Base-by-base conservation (phyloP, 83 land plant genomes). In the Diphasiastrum complanatum region DNA sequence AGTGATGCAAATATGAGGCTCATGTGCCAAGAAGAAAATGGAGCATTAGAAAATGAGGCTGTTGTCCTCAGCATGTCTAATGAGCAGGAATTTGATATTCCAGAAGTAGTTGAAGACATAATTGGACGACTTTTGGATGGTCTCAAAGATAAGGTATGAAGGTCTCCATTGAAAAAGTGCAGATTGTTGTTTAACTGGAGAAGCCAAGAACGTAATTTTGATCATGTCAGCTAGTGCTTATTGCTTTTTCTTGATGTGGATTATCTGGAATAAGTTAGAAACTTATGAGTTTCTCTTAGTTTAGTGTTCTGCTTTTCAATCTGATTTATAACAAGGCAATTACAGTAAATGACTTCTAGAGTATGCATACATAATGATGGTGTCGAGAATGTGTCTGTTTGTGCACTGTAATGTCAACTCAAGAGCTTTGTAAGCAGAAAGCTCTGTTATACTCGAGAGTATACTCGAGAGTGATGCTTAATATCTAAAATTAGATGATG, bases 11-110 rank as follows among this genome's bases (percentile, higher is more conserved):
- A 36, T 40, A 52, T 54, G 45, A 24, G 23, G 14, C 33, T 28
- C 48, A 55, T 20, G 33, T 38, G 45, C 29, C 10, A 29, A 35
- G 46, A 53, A 40, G 33, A 47, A 43, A 22, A 34, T 11, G 72
- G 59, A 30, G 26, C n/a, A n/a, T n/a, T n/a, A 18, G 6, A 6
- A 6, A 24, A 48, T 6, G 51, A 18, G 5, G 6, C 53, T 12
- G 46, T 18, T 11, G 53, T 5, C 34, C 30, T 25, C 56, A 26
- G 16, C 19, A 66, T 47, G 30, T 31, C 31, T 18, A 71, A 80
- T 67, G 99, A 89, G 52, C 86, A 85, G 49, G 89, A 80, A 46
- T 72, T 85, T 81, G 96, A 95, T 55, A 81, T 89, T 31, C 92
- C 92, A 34, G 92, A 86, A 37, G 62, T 83, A 33, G 41, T 86